A percentile compares a stretch with the other conserved stretches of the same genome.
phyloP scores from a whole-genome alignment of 1,284 basidiomycete genomes.

The Sporisorium reilianum region DNA sequence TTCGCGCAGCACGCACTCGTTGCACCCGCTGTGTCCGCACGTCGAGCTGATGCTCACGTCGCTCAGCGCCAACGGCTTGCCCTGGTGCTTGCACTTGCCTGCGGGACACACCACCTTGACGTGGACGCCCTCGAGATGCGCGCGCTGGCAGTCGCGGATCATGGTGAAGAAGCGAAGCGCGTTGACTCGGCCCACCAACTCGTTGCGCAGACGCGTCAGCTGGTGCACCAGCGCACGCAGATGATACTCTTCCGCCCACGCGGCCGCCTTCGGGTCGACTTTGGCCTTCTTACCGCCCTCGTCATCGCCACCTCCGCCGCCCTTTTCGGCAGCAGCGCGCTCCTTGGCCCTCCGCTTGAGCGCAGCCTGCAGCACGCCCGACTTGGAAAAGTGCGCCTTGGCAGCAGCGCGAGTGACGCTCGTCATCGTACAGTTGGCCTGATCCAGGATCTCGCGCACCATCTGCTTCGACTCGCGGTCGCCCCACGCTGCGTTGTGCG shows the following conservation, averaged over 20 bases:
- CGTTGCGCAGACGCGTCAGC: slow-evolving; percentile 55
- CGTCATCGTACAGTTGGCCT: slow-evolving; percentile 68
- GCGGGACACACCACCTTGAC: slow-evolving; percentile 48
- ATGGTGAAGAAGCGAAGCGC: slow-evolving; percentile 58
- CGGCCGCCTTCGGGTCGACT: slow-evolving; percentile 34
- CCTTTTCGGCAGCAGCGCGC: slow-evolving; percentile 34
- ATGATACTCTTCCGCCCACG: slow-evolving; percentile 53
- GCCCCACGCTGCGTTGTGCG: slow-evolving; percentile 74
- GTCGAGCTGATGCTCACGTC: slow-evolving; percentile 49
- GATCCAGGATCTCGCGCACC: slow-evolving; percentile 75
- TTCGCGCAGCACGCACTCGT: slow-evolving; percentile 47
- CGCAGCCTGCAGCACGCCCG: slow-evolving; percentile 40
- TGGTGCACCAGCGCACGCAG: slow-evolving; percentile 53
- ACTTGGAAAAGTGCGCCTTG: slow-evolving; percentile 19
- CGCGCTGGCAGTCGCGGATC: slow-evolving; percentile 55
- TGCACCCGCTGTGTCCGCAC: slow-evolving; percentile 57
- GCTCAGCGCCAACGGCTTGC: slow-evolving; percentile 25
- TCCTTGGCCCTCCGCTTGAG: slow-evolving; percentile 47
- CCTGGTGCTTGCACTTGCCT: slow-evolving; percentile 31
- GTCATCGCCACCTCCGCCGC: slow-evolving; percentile 29
- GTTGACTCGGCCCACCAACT: slow-evolving; percentile 51
- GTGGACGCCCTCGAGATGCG: slow-evolving; percentile 38
- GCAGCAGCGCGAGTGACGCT: slow-evolving; percentile 32
- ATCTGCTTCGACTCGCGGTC: slow-evolving; percentile 80
- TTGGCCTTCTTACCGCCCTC: slow-evolving; percentile 30